Evolutionary conservation across 306 rosid genomes (phyloP), one percentile per base, ranked within the genome.

Genomic region (Arachis stenosperma): DNA sequence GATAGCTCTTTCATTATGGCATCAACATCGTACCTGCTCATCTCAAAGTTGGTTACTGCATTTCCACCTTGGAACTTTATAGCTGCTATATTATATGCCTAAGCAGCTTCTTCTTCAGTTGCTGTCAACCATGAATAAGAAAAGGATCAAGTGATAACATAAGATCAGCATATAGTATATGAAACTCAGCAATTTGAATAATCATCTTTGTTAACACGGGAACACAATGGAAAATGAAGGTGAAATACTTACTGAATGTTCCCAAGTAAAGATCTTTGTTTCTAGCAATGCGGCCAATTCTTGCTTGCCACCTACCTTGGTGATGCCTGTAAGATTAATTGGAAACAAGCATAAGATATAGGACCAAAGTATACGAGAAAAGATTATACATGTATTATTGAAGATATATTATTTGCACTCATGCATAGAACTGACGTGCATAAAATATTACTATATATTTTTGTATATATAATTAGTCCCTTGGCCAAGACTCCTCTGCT

Each of bases 261-360:
- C n/a, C n/a, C n/a, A n/a, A n/a, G n/a, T n/a, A n/a, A n/a, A n/a
- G n/a, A n/a, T n/a, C n/a, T 70, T 95, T 95, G 87, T 95, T 95
- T 46, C 99, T 98, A 0, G 99, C 98, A 55, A 95, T 98, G 12
- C 99, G 99, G 62, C 99, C 99, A 6, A 95, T 95, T 78, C 99
- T 88, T 6, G 99, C 99, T 81, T 95, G 99, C 99, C 98, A 95
- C 29, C 99, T 75, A 41, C 99, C 99, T 73, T 95, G 99, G 77
- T 95, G 99, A 74, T 95, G 99, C 92, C 98, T 92, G 82, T 51
- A 76, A 29, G 3, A 67, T 36, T n/a, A n/a, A n/a, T n/a, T 14
- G 44, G 77, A 51, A 51, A 62, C 14, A 42, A 61, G 22, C 48
- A 44, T 63, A 51, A 22, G 77, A 29, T 37, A 27, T 17, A 22